Evolutionary conservation across 768 basidiomycete species (phyloP), one percentile per base, ranked within the genome.

Genomic region (Hypholoma sublateritium): DNA sequence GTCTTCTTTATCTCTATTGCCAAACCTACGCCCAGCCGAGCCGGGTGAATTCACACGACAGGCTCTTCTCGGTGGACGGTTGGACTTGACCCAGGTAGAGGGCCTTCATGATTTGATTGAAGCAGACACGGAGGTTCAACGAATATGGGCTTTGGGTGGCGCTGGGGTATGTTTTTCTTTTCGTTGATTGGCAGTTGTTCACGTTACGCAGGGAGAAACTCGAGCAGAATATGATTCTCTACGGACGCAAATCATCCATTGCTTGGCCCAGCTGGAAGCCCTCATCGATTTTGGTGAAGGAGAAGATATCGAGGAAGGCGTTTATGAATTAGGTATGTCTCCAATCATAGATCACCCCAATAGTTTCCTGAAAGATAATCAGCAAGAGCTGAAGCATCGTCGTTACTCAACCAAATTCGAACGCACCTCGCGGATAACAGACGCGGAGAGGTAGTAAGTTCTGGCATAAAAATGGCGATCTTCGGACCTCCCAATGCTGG

Each of bases 401-500:
- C 66, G 8, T 77, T 95, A 3, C 76, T 81, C 41, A 55, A 67
- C 0, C 74, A 67, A 28, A 89, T 96, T 41, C 69, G 71, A 32
- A 67, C 62, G 0, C 83, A 91, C 54, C 74, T 95, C 1, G 69
- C 79, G 5, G 93, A 95, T 69, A 84, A 81, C 46, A 82, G 87
- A 17, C 79, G 88, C 35, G 93, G 93, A 0, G 94, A 96, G 68
- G 85, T 96, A 50, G 74, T 95, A 58, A 85, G 92, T 12, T 83
- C 85, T 1, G 95, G 94, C 2, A 82, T 95, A 47, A 85, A 84
- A 44, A 76, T 96, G 8, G 88, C 91, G 13, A 95, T 97, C 37
- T 94, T 95, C 65, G 94, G 94, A 0, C 92, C 93, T 21, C 91
- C 95, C 0, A 97, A 97, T 64, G 93, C 89, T 1, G 95, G 94